Evolutionary conservation across 148 eudicot genomes (phyloP).

Genomic region (Cornus controversa): DNA sequence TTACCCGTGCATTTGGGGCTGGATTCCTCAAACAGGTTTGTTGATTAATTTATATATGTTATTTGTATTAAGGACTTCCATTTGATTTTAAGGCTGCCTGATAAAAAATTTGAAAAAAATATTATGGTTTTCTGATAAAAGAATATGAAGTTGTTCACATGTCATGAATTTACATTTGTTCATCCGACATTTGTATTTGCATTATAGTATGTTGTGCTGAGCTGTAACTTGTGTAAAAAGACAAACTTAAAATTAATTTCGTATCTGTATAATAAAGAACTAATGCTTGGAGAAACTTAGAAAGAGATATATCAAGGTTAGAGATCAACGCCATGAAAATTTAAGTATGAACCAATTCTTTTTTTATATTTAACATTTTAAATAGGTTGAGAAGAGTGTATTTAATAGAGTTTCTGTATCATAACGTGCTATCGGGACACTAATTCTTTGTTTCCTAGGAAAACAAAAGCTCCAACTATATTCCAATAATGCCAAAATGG

Average conservation of each 20-base stretch:
- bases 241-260: not conserved
- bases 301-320: not conserved
- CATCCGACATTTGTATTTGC: not conserved
- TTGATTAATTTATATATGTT: constrained; percentile 4
- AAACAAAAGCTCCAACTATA: too few species aligned
- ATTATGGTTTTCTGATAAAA: not conserved
- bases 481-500: too few species aligned
- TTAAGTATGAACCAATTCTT: not conserved
- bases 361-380: not conserved
- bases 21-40: constrained; percentile 96
- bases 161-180: not conserved
- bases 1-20: constrained; percentile 99
- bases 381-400: not conserved
- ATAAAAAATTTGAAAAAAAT: not conserved
- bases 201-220: not conserved
- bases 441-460: too few species aligned
- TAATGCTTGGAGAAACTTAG: not conserved
- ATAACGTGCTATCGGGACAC: too few species aligned
- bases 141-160: not conserved
- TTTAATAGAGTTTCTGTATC: too few species aligned
- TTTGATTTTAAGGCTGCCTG: not conserved
- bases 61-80: not conserved
- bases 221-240: not conserved
- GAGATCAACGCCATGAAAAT: not conserved
- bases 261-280: not conserved